Base-by-base conservation (phyloP, 495 filamentous ascomycete genomes). In the Podospora bellae-mahoneyi region DNA sequence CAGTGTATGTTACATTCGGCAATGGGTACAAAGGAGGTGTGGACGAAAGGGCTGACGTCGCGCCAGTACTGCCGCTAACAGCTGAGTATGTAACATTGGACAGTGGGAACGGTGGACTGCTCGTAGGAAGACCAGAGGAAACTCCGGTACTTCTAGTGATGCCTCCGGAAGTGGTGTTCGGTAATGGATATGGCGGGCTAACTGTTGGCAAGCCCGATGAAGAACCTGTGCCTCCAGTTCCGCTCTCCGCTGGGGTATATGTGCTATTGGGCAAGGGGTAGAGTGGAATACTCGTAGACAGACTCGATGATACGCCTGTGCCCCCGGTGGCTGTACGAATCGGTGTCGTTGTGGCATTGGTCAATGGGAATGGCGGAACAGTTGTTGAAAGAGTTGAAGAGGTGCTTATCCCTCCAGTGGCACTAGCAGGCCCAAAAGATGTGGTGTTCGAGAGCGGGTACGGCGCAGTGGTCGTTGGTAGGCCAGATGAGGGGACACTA, bases 381-480 rank as follows among this genome's bases (percentile, higher is more conserved):
- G 48, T 56, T 20, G 63, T 62, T n/a, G 63, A 6, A 20, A 28
- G 10, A 23, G 5, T 10, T 13, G 64, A 28, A 5, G 18, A 58
- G 32, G 48, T 56, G 1, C 66, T 64, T 5, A 64, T 71, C 13
- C 64, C 60, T 18, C 39, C 39, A 48, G 59, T 61, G 19, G 26
- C 56, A 27, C 16, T 27, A 62, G 65, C 62, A 27, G 23, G 30
- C 34, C 32, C 54, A 30, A 66, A 20, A 6, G 26, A 55, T 5
- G 71, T 75, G n/a, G 69, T 26, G 34, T 71, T 71, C 0, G 66
- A 26, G 13, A 68, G 58, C 10, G 61, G 61, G 30, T 48, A 63
- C 34, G 34, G 61, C 2, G 61, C 32, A 19, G 5, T 39, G 3
- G 30, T 19, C 19, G 32, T 44, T 48, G 18, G 30, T 19, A 32